These are phyloP conservation scores for Rhizophora apiculata DNA, from an alignment of 345 rosid genomes.

Conservation along the genomic window DNA sequence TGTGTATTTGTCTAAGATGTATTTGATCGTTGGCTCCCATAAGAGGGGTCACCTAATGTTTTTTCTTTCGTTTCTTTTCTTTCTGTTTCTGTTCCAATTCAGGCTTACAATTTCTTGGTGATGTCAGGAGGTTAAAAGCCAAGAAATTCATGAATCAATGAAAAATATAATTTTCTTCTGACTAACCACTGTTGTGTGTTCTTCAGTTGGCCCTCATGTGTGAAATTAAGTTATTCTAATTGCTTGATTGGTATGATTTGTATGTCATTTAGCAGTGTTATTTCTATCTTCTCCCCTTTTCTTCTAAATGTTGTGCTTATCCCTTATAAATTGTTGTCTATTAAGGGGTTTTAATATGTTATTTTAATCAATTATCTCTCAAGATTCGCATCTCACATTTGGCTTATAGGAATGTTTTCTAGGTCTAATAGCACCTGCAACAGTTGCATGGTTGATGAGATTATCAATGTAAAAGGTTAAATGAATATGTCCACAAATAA, in stretches of 20 bases:
- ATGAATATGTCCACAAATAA: background rate
- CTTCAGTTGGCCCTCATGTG: background rate
- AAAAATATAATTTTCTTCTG: background rate
- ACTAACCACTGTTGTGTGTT: background rate
- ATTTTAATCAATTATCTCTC: background rate
- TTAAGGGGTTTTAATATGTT: background rate
- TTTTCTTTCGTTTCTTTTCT: too few relatives aligned
- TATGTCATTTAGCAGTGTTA: background rate
- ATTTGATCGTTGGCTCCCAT: background rate
- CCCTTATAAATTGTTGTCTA: too few relatives aligned
- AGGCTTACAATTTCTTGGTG: background rate
- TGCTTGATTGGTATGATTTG: background rate
- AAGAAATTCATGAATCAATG: background rate
- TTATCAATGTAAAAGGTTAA: background rate
- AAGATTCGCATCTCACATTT: constrained; percentile 2
- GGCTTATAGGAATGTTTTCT: constrained; percentile 8
- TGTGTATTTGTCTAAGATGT: background rate
- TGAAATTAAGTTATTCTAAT: constrained; percentile 1
- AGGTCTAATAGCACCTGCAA: background rate
- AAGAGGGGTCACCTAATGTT: background rate
- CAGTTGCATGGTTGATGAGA: constrained; percentile 2
- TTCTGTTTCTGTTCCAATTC: background rate
- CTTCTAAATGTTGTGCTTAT: too few relatives aligned
- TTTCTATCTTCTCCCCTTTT: background rate
- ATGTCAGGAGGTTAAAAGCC: background rate